A percentile compares a stretch with the other conserved stretches of the same genome.
These are phyloP conservation scores for Agaricus bisporus DNA, from an alignment of 768 basidiomycete species.

Conservation along the genomic window DNA sequence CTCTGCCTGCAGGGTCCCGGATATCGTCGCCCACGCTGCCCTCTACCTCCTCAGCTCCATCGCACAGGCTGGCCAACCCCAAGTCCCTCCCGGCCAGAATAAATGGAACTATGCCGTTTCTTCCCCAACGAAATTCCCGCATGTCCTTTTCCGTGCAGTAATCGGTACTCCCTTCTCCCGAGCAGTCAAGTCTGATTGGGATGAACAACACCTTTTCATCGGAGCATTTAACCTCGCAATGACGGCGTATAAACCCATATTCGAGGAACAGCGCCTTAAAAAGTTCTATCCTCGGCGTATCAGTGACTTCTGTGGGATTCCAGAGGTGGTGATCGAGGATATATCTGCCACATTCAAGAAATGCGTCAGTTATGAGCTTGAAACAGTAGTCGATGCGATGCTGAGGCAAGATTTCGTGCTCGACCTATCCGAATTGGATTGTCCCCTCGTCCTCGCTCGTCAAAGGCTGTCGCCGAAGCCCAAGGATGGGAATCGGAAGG, in stretches of 20 bases:
- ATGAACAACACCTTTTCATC: neutral
- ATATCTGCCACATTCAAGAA: neutral
- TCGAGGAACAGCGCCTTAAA: neutral
- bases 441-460: neutral
- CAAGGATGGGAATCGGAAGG: neutral
- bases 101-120: too few relatives aligned
- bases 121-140: neutral
- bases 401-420: neutral
- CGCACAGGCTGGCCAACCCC: neutral
- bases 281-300: neutral
- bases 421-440: neutral
- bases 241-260: neutral
- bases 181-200: neutral
- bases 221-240: neutral
- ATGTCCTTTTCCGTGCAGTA: neutral
- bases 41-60: conserved; percentile 1
- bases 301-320: neutral
- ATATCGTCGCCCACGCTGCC: neutral
- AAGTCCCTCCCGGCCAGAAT: neutral
- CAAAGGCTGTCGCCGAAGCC: neutral
- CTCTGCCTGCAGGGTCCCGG: neutral
- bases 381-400: neutral
- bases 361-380: neutral
- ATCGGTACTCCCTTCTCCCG: neutral
- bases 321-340: neutral